Evolutionary conservation across 768 basidiomycete genomes (phyloP).

Genomic region (Punctularia strigosozonata): DNA sequence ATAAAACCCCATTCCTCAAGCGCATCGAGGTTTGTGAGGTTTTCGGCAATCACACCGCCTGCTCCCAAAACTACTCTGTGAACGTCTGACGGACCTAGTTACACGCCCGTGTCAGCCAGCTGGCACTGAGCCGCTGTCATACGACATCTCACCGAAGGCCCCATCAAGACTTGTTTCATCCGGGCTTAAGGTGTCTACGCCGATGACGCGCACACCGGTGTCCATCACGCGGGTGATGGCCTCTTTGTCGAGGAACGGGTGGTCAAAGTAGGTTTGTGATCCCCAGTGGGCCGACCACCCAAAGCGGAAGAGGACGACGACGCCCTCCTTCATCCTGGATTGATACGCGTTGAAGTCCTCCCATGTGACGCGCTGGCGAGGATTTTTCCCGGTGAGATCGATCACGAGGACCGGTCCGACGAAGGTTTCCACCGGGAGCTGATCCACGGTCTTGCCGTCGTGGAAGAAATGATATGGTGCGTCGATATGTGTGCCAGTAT

Average conservation of each 20-base stretch:
- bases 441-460: conserved; percentile 43
- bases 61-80: conserved; percentile 51
- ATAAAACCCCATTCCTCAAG: conserved; percentile 25
- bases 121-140: neutral
- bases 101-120: conserved; percentile 20
- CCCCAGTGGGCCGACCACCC: conserved; percentile 56
- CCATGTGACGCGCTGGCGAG: conserved; percentile 46
- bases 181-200: conserved; percentile 54
- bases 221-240: conserved; percentile 38
- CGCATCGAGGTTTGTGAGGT: conserved; percentile 41
- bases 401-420: conserved; percentile 44
- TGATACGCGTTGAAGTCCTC: conserved; percentile 28
- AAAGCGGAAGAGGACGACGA: conserved; percentile 47
- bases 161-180: too few species aligned
- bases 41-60: conserved; percentile 61
- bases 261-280: conserved; percentile 38
- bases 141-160: neutral
- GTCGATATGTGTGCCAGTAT: conserved; percentile 74
- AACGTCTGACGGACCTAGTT: conserved; percentile 25
- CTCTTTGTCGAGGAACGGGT: conserved; percentile 49
- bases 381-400: conserved; percentile 34
- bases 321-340: conserved; percentile 24
- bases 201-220: conserved; percentile 44
- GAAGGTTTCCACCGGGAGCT: conserved; percentile 41
- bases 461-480: conserved; percentile 64